Base-by-base conservation (phyloP, 352 stramenopile species). In the Pythium periplocum region DNA sequence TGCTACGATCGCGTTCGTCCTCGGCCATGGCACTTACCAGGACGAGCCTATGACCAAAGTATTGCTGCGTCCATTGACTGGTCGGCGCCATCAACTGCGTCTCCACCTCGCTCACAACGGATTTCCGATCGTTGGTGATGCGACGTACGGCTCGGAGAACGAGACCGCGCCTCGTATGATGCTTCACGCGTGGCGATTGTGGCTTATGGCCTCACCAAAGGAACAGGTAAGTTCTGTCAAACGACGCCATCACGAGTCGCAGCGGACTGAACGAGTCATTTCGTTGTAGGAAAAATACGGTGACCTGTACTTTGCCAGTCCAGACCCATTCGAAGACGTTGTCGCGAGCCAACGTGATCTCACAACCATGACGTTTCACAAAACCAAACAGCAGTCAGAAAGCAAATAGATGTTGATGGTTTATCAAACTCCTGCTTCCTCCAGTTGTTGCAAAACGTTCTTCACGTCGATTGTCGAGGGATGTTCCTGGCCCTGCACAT, bases 111-210 rank as follows among this genome's bases (percentile, higher is more conserved):
- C 76, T 3, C 76, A 90, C 48, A 68, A 87, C 48, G 79, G 79
- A 6, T 90, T 85, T 45, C 83, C 83, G 12, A 93, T 93, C 12
- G 56, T 82, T 1, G 83, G 83, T 17, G 83, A 93, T 44, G 83
- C 81, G 31, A 93, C 83, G 8, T 93, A 93, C 33, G 79, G 73
- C 8, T 71, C 64, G 10, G 55, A 78, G 11, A 62, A 83, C 4
- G 79, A 90, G 35, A 61, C 73, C 10, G 77, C 83, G 17, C 70
- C 75, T 12, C 78, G 83, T n/a, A 93, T 93, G 79, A 90, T 93
- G 83, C 52, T 93, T 12, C 83, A 93, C 50, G 83, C 83, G 26
- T 93, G 83, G 83, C 77, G 76, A 40, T 80, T 93, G 41, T 88
- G 82, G 76, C 69, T 93, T 46, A 78, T 71, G 32, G 71, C 68